Base-by-base conservation (phyloP, 2,329 filamentous ascomycete species). In the Aureobasidium sp. region DNA sequence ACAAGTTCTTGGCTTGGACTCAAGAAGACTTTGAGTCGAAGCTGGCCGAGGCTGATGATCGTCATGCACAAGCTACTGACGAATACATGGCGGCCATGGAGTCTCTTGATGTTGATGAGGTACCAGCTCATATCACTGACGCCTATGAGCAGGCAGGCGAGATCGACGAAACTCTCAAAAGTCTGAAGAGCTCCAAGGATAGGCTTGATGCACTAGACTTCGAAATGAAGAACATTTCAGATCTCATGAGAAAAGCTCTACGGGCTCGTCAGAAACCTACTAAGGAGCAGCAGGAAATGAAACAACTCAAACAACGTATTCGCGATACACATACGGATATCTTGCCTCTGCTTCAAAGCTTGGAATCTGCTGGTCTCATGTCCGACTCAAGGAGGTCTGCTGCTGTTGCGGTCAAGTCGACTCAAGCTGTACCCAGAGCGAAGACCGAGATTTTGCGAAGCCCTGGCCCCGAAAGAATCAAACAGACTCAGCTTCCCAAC, bases 401-500 rank as follows among this genome's bases (percentile, higher is more conserved):
- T 29, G 12, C 50, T 20, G 36, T 62, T 4, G n/a, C 70, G 4
- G 67, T 72, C 2, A 59, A 69, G 32, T 70, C 71, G 8, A 72
- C 71, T 23, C 70, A 72, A 57, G 64, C 64, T 20, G 64, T 65
- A 15, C 50, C 61, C 1, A 46, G 52, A 20, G 39, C n/a, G 10
- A 20, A 41, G 5, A 42, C 36, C 6, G 52, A 51, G 29, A 36
- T 56, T 5, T 10, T 47, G 17, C 48, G 41, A 17, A 50, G 50
- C n/a, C 60, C 60, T 20, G 70, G 69, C 63, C 70, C 69, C 5
- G 71, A 69, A 59, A 66, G 71, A 13, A 66, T 74, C 23, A 69
- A 66, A 12, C 71, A 74, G 61, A 74, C 72, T 1, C 71, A 73
- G 63, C 44, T 65, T 1, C 36, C 47, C 36, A 63, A 32, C 17